Evolutionary conservation across 352 stramenopile species (phyloP), one percentile per base, ranked within the genome.

Genomic region (Peronosclerospora sorghi): DNA sequence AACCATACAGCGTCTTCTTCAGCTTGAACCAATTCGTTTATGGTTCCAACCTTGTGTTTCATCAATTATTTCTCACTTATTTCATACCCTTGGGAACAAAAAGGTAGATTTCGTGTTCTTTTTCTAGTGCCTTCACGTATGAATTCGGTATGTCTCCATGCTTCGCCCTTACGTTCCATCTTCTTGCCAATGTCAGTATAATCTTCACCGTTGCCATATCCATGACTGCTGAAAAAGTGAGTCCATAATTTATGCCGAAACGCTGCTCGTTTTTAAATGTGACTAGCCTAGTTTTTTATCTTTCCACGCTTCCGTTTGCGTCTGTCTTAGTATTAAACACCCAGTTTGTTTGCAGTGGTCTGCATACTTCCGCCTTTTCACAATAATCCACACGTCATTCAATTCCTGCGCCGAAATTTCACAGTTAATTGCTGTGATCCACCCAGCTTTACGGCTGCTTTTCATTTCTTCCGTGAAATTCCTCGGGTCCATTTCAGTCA

Each of bases 331-430:
- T n/a, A n/a, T n/a, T n/a, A n/a, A n/a, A n/a, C n/a, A n/a, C n/a
- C 55, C 59, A 65, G n/a, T 59, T 59, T 0, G 49, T 44, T 19
- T 55, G 54, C 17, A 69, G 40, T n/a, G n/a, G n/a, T n/a, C n/a
- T n/a, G n/a, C n/a, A n/a, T n/a, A n/a, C n/a, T n/a, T n/a, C n/a
- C n/a, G n/a, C n/a, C n/a, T n/a, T n/a, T n/a, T n/a, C n/a, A n/a
- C n/a, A n/a, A n/a, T n/a, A n/a, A n/a, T n/a, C n/a, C n/a, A n/a
- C n/a, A n/a, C n/a, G n/a, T n/a, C n/a, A n/a, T n/a, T n/a, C n/a
- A n/a, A n/a, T n/a, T n/a, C n/a, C n/a, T n/a, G n/a, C n/a, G n/a
- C n/a, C n/a, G n/a, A n/a, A n/a, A n/a, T n/a, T n/a, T n/a, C n/a
- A n/a, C n/a, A n/a, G n/a, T n/a, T n/a, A n/a, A n/a, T n/a, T n/a